A percentile compares a stretch with the other conserved stretches of the same genome.
phyloP scores from a whole-genome alignment of 352 stramenopile genomes.

The Phytophthora multivora region DNA sequence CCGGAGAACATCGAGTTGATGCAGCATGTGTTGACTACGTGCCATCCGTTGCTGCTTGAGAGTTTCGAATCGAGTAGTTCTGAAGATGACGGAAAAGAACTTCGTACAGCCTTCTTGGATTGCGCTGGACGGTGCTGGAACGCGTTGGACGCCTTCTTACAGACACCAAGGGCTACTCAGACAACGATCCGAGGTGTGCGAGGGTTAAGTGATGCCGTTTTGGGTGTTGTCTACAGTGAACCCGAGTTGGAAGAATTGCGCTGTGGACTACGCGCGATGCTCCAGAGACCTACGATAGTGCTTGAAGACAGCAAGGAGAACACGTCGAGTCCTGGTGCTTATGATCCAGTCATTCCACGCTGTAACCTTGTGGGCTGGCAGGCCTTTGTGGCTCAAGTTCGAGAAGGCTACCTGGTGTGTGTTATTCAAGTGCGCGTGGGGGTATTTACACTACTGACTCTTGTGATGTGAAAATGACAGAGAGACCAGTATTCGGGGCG shows the following conservation, averaged over 20 bases:
- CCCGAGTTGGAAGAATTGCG: slow-evolving; percentile 15
- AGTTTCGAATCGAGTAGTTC: slow-evolving; percentile 13
- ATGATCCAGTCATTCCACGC: slow-evolving; percentile 8
- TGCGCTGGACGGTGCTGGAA: slow-evolving; percentile 22
- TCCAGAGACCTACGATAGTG: slow-evolving; percentile 22
- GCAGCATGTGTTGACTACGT: slow-evolving; percentile 25
- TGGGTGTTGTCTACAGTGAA: slow-evolving; percentile 25
- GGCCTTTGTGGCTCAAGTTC: slow-evolving; percentile 34
- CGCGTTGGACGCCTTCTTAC: slow-evolving; percentile 17
- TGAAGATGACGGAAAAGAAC: slow-evolving; percentile 20
- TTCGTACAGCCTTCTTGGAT: slow-evolving; percentile 17
- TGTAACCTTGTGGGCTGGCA: slow-evolving; percentile 29
- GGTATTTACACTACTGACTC: slow-evolving; percentile 10
- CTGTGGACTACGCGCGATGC: slow-evolving; percentile 11
- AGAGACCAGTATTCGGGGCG: slow-evolving; percentile 23
- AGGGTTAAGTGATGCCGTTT: slow-evolving; percentile 24
- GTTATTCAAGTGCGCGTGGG: background rate
- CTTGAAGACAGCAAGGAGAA: slow-evolving; percentile 26
- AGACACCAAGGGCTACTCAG: slow-evolving; percentile 11
- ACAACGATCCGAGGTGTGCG: slow-evolving; percentile 17
- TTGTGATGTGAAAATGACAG: slow-evolving; percentile 9
- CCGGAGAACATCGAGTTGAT: slow-evolving; percentile 28
- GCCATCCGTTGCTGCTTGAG: slow-evolving; percentile 29
- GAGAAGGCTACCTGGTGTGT: slow-evolving; percentile 34
- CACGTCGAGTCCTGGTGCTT: background rate